Conservation (phyloP, 345 rosid genomes). For the Gossypium bickii region DNA sequence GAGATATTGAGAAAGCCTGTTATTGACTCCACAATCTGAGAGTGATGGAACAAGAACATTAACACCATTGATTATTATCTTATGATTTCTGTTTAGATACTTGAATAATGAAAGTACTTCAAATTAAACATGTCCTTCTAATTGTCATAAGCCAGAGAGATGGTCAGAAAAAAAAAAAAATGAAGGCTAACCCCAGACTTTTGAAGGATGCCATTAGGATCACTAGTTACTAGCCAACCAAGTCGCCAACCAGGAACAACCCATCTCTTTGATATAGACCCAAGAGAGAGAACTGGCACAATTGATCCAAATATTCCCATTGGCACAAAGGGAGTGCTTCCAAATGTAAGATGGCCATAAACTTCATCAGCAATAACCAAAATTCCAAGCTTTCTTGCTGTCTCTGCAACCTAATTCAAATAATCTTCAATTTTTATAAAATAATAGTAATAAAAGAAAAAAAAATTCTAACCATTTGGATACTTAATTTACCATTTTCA, state of each 20-base stretch:
- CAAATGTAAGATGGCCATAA: conserved; percentile 50
- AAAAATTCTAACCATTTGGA: neutral
- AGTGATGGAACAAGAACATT: neutral
- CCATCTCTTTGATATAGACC: conserved; percentile 73
- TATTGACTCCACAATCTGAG: conserved; percentile 2
- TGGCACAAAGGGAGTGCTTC: conserved; percentile 52
- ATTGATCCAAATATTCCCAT: conserved; percentile 59
- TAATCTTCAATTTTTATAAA: neutral
- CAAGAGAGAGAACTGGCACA: conserved; percentile 52
- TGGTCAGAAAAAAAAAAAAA: neutral
- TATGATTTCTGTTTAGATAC: neutral
- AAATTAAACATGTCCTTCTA: neutral
- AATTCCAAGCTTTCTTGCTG: conserved; percentile 56
- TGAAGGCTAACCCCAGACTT: conserved; percentile 38
- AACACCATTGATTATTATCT: neutral
- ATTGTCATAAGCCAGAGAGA: neutral
- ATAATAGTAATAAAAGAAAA: neutral
- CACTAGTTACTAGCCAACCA: conserved; percentile 64
- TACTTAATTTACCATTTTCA: conserved; percentile 29
- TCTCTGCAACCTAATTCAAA: conserved; percentile 54
- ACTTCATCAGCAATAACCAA: conserved; percentile 69
- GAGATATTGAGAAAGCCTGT: neutral
- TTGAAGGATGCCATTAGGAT: conserved; percentile 45
- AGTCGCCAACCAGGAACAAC: conserved; percentile 60
- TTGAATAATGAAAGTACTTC: neutral